Evolutionary conservation across 225 moss, liverwort and hornwort genomes (phyloP), one percentile per base, ranked within the genome.

Genomic region (Pseudisothecium myosuroides): DNA sequence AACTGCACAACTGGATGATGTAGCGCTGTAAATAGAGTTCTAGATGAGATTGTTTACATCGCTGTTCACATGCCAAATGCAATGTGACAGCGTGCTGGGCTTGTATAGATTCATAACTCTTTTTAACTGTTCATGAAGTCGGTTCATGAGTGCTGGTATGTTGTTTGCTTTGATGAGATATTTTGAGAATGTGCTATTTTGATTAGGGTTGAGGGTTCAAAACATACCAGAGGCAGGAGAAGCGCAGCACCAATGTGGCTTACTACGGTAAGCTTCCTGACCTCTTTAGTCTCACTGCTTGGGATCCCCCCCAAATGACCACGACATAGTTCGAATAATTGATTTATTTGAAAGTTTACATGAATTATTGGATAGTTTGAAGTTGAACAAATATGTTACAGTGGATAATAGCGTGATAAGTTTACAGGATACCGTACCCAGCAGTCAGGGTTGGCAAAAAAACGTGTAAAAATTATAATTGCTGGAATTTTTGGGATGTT

Each of bases 51-150:
- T 85, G 86, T 86, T 80, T 23, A 89, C 76, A 73, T 75, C 5
- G 75, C 59, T 84, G 65, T 58, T 60, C 82, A 78, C 64, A 41
- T 87, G 78, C 81, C 68, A 52, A 85, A 90, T 21, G 65, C 78
- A 34, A 45, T 71, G 81, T 90, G 85, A 77, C 47, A 82, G 85
- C 19, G n/a, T 55, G 47, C 65, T 76, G 83, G 62, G 76, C 63
- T 89, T 93, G 93, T 93, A 91, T 64, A 93, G 91, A 93, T 93
- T 93, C 54, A 91, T 78, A 59, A 68, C 79, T 69, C 52, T 75
- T 82, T 58, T 61, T 34, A 54, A 66, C 50, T 85, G 62, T 85
- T 76, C 20, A 28, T 76, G 67, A 87, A 68, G 74, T 47, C 79
- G 56, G n/a, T 81, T 87, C 32, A 74, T 45, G 29, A 67, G 7